These are phyloP conservation scores for Cymbopogon flexuosus DNA, from an alignment of 202 grass and related monocot species.

Conservation along the genomic window DNA sequence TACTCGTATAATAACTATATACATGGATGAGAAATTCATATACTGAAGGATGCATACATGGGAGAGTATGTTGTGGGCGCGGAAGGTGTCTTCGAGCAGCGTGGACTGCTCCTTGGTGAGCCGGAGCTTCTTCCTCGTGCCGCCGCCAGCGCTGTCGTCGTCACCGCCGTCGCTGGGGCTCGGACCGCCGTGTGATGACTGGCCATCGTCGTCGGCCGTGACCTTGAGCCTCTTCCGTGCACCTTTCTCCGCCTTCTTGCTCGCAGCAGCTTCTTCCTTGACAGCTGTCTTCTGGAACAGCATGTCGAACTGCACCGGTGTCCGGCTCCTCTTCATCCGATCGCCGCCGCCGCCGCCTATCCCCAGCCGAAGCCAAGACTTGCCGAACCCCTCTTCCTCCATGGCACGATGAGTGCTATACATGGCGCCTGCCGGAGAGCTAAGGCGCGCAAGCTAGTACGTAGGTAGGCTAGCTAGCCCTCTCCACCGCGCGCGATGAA, in stretches of 20 bases:
- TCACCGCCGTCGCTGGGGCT: conserved; percentile 21
- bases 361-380: conserved; percentile 47
- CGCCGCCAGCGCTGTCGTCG: neutral
- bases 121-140: conserved; percentile 64
- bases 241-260: conserved; percentile 10
- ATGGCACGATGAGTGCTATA: conserved; percentile 7
- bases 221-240: neutral
- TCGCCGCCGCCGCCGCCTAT: conserved; percentile 34
- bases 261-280: conserved; percentile 18
- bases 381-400: conserved; percentile 38
- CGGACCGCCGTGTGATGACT: neutral
- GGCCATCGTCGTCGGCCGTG: neutral
- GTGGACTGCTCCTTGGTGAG: conserved; percentile 60
- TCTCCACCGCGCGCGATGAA: neutral
- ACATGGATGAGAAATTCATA: too few species aligned
- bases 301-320: conserved; percentile 21
- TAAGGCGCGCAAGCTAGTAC: neutral
- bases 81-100: conserved; percentile 63
- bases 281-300: conserved; percentile 1
- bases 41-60: conserved; percentile 28
- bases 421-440: neutral
- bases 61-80: conserved; percentile 50
- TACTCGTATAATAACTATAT: too few species aligned
- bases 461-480: neutral
- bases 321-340: neutral